Percentiles rank a stretch among this genome's conserved stretches.
Conservation (phyloP, 73 alveolate species). For the Stentor roeselii region DNA sequence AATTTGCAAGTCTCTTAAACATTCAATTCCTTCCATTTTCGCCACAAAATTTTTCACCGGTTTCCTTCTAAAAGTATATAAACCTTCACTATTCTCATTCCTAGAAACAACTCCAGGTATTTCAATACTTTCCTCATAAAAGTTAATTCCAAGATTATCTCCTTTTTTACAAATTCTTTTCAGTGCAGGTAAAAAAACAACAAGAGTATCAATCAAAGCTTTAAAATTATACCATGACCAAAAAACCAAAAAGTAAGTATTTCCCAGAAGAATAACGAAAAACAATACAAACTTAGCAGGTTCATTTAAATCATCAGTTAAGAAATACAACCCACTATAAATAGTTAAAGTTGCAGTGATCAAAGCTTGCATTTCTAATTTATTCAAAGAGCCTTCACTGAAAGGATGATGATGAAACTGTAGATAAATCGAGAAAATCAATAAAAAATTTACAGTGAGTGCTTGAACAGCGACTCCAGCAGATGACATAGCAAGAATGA, state of each 20-base stretch:
- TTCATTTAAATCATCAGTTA: not conserved
- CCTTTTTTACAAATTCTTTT: no score
- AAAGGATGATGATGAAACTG: not conserved
- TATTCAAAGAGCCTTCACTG: not conserved
- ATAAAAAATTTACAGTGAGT: not conserved
- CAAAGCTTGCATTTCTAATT: not conserved
- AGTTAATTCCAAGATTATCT: no score
- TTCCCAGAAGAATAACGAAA: not conserved
- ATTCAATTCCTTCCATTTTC: no score
- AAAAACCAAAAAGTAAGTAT: not conserved
- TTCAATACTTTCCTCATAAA: no score
- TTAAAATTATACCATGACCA: no score
- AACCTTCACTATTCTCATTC: no score
- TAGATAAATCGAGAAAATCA: not conserved
- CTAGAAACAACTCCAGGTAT: no score
- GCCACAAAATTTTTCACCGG: no score
- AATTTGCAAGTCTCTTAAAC: no score
- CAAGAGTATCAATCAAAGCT: no score
- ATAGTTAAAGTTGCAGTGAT: not conserved
- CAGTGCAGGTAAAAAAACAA: no score
- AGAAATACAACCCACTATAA: slow-evolving; percentile 11
- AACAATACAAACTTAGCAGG: not conserved
- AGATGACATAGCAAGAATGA: not conserved
- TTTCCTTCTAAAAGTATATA: no score
- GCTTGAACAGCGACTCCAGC: not conserved